Conservation (phyloP, 352 stramenopile genomes). For the Lagenidium sp. region DNA sequence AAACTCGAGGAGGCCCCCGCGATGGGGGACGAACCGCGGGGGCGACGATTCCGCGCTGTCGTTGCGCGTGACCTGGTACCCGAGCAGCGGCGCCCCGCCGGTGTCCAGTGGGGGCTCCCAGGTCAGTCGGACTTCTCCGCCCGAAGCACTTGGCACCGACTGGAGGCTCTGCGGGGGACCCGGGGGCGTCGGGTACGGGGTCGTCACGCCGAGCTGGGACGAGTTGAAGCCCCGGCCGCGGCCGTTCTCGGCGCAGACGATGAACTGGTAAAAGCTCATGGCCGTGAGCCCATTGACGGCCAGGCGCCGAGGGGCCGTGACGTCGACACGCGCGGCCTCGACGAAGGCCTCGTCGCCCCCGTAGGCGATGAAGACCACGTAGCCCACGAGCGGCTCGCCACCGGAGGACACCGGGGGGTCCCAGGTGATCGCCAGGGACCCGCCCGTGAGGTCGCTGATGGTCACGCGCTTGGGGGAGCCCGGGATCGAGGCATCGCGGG, state of each 20-base stretch:
- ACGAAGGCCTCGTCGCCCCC: constrained; percentile 1
- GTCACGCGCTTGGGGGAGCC: constrained; percentile 32
- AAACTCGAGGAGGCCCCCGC: constrained; percentile 8
- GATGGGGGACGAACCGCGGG: neutral
- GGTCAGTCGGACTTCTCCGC: constrained; percentile 22
- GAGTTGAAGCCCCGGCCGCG: constrained; percentile 28
- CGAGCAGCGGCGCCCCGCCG: constrained; percentile 22
- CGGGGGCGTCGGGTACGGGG: constrained; percentile 17
- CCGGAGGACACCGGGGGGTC: constrained; percentile 30
- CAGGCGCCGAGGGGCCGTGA: constrained; percentile 1
- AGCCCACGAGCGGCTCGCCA: constrained; percentile 17
- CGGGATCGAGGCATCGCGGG: constrained; percentile 20
- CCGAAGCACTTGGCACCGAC: constrained; percentile 21
- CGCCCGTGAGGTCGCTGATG: constrained; percentile 18
- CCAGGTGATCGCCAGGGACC: constrained; percentile 32
- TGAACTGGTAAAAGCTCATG: constrained; percentile 21
- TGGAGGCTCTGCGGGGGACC: constrained; percentile 19
- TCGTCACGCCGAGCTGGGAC: constrained; percentile 18
- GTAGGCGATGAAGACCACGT: constrained; percentile 18
- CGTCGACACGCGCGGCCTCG: constrained; percentile 7
- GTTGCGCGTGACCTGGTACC: constrained; percentile 35
- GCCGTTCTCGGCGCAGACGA: constrained; percentile 26
- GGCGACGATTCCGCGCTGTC: constrained; percentile 6
- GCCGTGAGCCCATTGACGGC: constrained; percentile 20
- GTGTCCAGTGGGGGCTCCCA: constrained; percentile 32